Base-by-base conservation (phyloP, 352 stramenopile species). In the Globisporangium cylindrosporum region DNA sequence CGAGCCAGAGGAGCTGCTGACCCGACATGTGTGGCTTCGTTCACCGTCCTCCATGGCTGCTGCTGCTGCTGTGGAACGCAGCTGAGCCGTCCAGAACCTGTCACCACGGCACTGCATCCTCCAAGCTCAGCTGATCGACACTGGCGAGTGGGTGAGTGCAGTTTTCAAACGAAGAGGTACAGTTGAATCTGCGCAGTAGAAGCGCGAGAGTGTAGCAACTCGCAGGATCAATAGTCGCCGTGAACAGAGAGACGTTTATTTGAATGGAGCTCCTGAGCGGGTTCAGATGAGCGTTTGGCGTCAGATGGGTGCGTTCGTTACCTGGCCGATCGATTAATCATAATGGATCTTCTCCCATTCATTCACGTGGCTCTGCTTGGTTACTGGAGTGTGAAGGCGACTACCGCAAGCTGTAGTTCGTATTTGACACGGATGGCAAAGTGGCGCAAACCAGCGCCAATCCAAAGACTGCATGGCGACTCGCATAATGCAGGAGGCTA, bases 81-180 rank as follows among this genome's bases (percentile, higher is more conserved):
- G 53, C 53, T 59, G 53, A 29, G 14, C 25, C 27, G 25, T 59
- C 53, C 53, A 59, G 53, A 59, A 59, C 14, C 25, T 59, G 53
- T 59, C 53, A 59, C 25, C 25, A 38, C 36, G 36, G 36, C 9
- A 9, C 36, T 41, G 36, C 36, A 41, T 24, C 25, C 6, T 36
- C 25, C 38, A 46, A 18, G 34, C 25, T 59, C 53, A 59, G 53
- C 53, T 59, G 53, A 24, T 59, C 15, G 53, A 59, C 53, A 41
- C 49, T 34, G n/a, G 6, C 3, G 22, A 18, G 36, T 41, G 36
- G 36, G 27, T 29, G 27, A 3, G 27, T 15, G n/a, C 8, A 29
- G 27, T 55, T 57, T 57, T 57, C 51, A 22, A 14, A 34, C 22
- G 51, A 57, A n/a, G 10, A 57, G 22, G 36, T 41, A 41, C 36